phyloP scores from a whole-genome alignment of 805 yeast species.

The Komagataella pseudopastoris region DNA sequence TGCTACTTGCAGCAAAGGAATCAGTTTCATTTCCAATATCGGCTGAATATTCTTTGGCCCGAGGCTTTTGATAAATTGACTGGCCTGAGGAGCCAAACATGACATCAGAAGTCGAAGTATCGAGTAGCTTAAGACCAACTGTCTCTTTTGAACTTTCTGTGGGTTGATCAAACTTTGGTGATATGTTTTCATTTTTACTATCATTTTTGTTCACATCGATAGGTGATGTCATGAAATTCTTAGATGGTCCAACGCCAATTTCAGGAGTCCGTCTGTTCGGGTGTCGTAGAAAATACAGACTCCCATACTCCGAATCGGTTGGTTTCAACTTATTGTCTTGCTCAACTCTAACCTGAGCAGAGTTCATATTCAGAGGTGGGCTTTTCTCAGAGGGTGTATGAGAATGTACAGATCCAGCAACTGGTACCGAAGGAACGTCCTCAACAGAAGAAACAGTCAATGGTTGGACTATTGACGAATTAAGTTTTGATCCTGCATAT shows the following conservation, averaged over 20 bases:
- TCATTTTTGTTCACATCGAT: neutral
- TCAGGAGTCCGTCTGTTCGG: neutral
- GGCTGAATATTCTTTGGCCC: neutral
- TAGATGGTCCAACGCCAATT: neutral
- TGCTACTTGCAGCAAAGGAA: neutral
- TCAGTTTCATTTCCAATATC: neutral
- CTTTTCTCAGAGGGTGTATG: neutral
- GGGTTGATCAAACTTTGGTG: neutral
- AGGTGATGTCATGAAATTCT: neutral
- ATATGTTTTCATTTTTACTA: no score
- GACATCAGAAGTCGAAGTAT: neutral
- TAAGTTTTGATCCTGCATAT: neutral
- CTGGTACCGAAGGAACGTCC: neutral
- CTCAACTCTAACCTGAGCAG: neutral
- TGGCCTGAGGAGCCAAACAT: neutral
- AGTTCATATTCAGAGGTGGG: neutral
- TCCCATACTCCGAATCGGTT: neutral
- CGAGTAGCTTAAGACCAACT: neutral
- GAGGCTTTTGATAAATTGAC: neutral
- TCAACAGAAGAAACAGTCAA: neutral
- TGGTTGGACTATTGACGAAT: neutral
- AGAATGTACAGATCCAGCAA: neutral
- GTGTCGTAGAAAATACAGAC: neutral
- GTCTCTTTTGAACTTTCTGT: neutral
- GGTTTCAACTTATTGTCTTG: neutral